Conservation (phyloP, 2,329 filamentous ascomycete genomes). For the Epichloe uncinata region DNA sequence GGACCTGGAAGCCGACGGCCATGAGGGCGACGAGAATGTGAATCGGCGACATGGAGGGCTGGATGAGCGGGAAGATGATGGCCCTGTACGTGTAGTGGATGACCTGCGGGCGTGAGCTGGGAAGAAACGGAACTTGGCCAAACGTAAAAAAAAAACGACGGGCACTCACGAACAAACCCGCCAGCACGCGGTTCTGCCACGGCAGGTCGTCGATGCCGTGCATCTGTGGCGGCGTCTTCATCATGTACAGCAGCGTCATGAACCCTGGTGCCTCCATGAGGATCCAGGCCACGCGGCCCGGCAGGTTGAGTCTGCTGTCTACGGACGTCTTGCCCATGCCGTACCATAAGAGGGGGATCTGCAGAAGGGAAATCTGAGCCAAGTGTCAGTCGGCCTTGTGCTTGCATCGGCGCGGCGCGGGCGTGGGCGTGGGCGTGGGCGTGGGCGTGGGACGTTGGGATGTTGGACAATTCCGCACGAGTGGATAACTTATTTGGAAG, state of each 20-base stretch:
- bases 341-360: conserved; percentile 69
- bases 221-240: conserved; percentile 51
- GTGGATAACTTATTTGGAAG: conserved; percentile 40
- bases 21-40: conserved; percentile 52
- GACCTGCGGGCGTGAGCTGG: conserved; percentile 28
- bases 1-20: conserved; percentile 62
- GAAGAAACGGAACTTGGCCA: not conserved
- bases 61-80: conserved; percentile 65
- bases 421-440: not conserved
- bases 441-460: too few species aligned
- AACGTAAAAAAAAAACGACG: not conserved
- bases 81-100: conserved; percentile 90
- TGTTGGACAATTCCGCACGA: conserved; percentile 23
- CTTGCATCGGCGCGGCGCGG: not conserved
- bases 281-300: conserved; percentile 76
- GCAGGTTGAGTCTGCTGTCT: conserved; percentile 64
- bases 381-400: not conserved
- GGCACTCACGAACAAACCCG: conserved; percentile 46
- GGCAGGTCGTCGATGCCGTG: conserved; percentile 48
- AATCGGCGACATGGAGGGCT: conserved; percentile 87
- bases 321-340: conserved; percentile 87
- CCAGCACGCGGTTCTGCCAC: conserved; percentile 67
- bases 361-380: conserved; percentile 51
- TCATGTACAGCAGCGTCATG: conserved; percentile 64
- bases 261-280: conserved; percentile 78